Evolutionary conservation across 2,329 filamentous ascomycete genomes (phyloP).

Genomic region (Epicoccum sorghinum): DNA sequence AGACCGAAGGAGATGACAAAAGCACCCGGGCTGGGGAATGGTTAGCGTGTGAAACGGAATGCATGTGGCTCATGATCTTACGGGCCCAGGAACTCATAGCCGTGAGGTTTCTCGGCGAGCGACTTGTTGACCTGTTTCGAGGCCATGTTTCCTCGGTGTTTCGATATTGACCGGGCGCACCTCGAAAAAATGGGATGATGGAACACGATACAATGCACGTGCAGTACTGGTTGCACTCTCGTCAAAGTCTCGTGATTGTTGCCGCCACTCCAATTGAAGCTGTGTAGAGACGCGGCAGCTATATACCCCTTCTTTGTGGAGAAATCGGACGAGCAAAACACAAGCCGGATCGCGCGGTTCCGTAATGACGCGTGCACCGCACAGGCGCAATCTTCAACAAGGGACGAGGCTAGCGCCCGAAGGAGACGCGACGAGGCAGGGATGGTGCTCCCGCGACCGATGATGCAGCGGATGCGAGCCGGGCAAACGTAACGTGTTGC

Average conservation of each 20-base stretch:
- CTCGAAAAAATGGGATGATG: not conserved
- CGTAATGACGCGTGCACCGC: slow-evolving; percentile 35
- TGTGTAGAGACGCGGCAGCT: not conserved
- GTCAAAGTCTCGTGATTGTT: not conserved
- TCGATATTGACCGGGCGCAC: not conserved
- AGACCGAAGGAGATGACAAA: slow-evolving; percentile 79
- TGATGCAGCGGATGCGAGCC: slow-evolving; percentile 11
- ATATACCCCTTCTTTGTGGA: slow-evolving; percentile 8
- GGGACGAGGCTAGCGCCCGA: slow-evolving; percentile 8
- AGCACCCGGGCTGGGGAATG: slow-evolving; percentile 69
- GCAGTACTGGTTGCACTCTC: not conserved
- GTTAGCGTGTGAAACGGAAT: slow-evolving; percentile 13
- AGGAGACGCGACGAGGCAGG: slow-evolving; percentile 6
- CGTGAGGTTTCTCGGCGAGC: slow-evolving; percentile 40
- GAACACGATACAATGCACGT: not conserved
- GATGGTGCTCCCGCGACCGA: not conserved
- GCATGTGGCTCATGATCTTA: slow-evolving; percentile 28
- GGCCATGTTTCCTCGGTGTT: slow-evolving; percentile 29
- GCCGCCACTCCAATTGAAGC: not conserved
- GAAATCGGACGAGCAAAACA: slow-evolving; percentile 27
- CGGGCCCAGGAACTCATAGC: slow-evolving; percentile 51
- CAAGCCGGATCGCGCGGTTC: slow-evolving; percentile 24
- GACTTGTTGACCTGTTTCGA: slow-evolving; percentile 32
- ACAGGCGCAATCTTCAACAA: not conserved
- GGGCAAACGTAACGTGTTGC: slow-evolving; percentile 37